Evolutionary conservation across 495 filamentous ascomycete species (phyloP).

Genomic region (Lichina pygmaea): DNA sequence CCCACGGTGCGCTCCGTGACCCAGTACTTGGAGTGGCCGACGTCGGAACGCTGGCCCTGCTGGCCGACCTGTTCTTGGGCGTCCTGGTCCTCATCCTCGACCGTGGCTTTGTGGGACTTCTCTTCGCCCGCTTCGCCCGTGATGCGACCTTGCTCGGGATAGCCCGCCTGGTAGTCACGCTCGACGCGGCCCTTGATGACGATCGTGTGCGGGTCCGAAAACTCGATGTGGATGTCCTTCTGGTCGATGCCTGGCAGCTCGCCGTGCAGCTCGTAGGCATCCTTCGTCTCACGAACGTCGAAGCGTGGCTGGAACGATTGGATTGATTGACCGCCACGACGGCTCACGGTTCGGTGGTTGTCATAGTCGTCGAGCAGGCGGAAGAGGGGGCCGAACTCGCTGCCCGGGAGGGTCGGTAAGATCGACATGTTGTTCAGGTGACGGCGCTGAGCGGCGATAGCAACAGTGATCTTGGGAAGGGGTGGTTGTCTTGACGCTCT

Average conservation of each 20-base stretch:
- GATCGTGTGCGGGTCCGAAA: conserved; percentile 53
- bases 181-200: conserved; percentile 43
- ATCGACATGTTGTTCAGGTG: conserved; percentile 29
- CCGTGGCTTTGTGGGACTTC: conserved; percentile 26
- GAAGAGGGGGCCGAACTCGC: conserved; percentile 40
- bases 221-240: conserved; percentile 57
- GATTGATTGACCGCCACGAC: conserved; percentile 4
- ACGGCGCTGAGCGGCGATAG: background rate
- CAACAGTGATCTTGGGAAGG: background rate
- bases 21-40: conserved; percentile 37
- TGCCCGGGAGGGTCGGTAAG: conserved; percentile 25
- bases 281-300: conserved; percentile 44
- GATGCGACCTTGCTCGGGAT: conserved; percentile 8
- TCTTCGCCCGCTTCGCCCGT: conserved; percentile 12
- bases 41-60: conserved; percentile 8
- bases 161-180: conserved; percentile 13
- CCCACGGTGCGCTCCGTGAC: conserved; percentile 55
- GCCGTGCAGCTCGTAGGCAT: conserved; percentile 56
- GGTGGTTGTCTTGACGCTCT: background rate
- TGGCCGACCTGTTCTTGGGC: background rate
- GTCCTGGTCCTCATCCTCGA: conserved; percentile 30
- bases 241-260: conserved; percentile 68
- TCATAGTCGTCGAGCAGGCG: conserved; percentile 54
- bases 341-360: conserved; percentile 12
- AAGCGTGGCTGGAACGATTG: conserved; percentile 44